Conservation (phyloP, 2,329 filamentous ascomycete genomes). For the Trichoderma endophyticum region DNA sequence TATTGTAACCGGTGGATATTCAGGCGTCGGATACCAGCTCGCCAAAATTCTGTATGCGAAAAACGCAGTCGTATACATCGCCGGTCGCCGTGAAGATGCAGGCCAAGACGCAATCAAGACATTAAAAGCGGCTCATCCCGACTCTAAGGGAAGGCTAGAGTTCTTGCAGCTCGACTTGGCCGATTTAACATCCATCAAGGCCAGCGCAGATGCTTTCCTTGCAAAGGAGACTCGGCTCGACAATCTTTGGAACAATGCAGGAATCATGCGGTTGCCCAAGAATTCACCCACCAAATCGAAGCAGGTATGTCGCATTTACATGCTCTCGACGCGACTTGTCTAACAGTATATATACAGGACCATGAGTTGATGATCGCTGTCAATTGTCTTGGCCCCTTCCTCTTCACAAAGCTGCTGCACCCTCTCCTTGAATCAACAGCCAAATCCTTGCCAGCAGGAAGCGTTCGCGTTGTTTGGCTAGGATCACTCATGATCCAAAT, state of each 20-base stretch:
- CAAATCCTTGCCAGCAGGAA: slow-evolving; percentile 23
- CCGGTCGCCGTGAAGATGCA: slow-evolving; percentile 46
- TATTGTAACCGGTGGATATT: slow-evolving; percentile 47
- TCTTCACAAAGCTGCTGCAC: slow-evolving; percentile 37
- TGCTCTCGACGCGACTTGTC: not conserved
- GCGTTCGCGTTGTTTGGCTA: slow-evolving; percentile 27
- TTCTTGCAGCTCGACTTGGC: slow-evolving; percentile 46
- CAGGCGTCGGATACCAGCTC: slow-evolving; percentile 50
- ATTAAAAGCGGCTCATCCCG: slow-evolving; percentile 38
- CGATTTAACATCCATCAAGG: slow-evolving; percentile 36
- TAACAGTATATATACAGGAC: not conserved
- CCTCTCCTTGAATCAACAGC: slow-evolving; percentile 33
- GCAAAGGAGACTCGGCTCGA: slow-evolving; percentile 34
- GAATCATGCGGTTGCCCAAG: slow-evolving; percentile 40
- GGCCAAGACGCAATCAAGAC: slow-evolving; percentile 42
- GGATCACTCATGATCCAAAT: slow-evolving; percentile 19
- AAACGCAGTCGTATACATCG: slow-evolving; percentile 55
- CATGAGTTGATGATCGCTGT: slow-evolving; percentile 37
- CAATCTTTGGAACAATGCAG: slow-evolving; percentile 46
- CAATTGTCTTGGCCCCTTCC: slow-evolving; percentile 37
- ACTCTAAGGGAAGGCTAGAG: slow-evolving; percentile 39
- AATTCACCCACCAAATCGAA: slow-evolving; percentile 22
- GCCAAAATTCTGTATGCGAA: slow-evolving; percentile 51
- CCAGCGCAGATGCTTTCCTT: slow-evolving; percentile 33
- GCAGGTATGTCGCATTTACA: not conserved